Evolutionary conservation across 83 land plant genomes (phyloP).

Genomic region (Picea engelmannii): DNA sequence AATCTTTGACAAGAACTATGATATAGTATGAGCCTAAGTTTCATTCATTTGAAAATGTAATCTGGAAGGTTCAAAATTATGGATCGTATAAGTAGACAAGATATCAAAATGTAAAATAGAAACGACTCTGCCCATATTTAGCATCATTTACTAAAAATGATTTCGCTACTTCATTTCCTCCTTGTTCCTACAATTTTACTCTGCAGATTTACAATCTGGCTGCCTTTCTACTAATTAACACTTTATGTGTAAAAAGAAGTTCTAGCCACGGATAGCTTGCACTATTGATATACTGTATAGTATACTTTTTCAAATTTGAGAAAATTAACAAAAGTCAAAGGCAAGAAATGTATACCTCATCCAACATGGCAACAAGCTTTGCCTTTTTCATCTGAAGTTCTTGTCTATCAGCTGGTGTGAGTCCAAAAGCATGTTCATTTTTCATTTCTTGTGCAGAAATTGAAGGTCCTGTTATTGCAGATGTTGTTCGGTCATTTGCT

Average conservation of each 20-base stretch:
- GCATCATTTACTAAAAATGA: not conserved
- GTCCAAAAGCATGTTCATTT: constrained; percentile 7
- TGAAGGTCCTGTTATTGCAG: constrained; percentile 8
- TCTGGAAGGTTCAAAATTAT: not conserved
- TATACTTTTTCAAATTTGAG: not conserved
- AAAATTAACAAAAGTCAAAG: not conserved
- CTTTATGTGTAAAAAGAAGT: not conserved
- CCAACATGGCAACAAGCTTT: constrained; percentile 31
- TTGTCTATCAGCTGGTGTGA: constrained; percentile 24
- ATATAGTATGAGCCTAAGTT: not conserved
- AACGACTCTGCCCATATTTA: not conserved
- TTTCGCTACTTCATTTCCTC: not conserved
- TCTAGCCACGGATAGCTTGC: not conserved
- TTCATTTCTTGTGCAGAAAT: not conserved
- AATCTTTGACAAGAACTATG: too few relatives aligned
- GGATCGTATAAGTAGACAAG: not conserved
- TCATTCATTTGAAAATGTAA: not conserved
- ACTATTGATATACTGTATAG: not conserved
- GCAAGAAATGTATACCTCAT: constrained; percentile 27
- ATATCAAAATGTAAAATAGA: not conserved
- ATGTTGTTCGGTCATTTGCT: constrained; percentile 12
- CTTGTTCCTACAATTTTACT: not conserved
- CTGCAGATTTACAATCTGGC: not conserved
- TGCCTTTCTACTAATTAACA: not conserved
- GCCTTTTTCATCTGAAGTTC: constrained; percentile 30